A percentile compares a stretch with the other conserved stretches of the same genome.
These are phyloP conservation scores for Ottelia alismoides DNA, from an alignment of 106 monocot species.

Conservation along the genomic window DNA sequence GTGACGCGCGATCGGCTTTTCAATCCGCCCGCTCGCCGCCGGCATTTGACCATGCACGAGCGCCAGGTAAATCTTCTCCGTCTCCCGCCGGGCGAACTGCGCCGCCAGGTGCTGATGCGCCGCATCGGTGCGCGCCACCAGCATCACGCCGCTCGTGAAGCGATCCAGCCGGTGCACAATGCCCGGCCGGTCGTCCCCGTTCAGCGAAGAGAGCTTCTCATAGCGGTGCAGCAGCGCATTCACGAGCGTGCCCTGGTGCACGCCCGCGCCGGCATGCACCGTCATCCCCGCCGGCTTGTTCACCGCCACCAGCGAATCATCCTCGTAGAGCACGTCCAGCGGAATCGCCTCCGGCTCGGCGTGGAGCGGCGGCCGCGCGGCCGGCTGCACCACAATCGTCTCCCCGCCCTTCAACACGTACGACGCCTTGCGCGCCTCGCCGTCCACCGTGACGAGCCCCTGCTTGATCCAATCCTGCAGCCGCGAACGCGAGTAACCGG, in stretches of 20 bases:
- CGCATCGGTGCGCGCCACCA: not conserved
- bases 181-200: not conserved
- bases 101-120: not conserved
- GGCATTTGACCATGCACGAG: not conserved
- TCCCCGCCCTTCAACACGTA: not conserved
- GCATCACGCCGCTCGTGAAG: not conserved
- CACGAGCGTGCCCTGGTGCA: not conserved
- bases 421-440: not conserved
- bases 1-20: not conserved
- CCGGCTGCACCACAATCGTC: not conserved
- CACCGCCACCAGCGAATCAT: not conserved
- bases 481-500: too few species aligned
- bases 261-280: not conserved
- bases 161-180: not conserved
- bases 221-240: not conserved
- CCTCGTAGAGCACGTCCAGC: not conserved
- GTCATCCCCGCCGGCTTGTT: not conserved
- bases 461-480: too few species aligned
- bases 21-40: not conserved
- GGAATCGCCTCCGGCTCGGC: not conserved
- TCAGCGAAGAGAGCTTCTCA: not conserved
- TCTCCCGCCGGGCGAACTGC: not conserved
- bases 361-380: too few species aligned
- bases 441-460: not conserved
- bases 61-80: not conserved